phyloP scores from a whole-genome alignment of 805 yeast species.

The Cyberlindnera meyerae region DNA sequence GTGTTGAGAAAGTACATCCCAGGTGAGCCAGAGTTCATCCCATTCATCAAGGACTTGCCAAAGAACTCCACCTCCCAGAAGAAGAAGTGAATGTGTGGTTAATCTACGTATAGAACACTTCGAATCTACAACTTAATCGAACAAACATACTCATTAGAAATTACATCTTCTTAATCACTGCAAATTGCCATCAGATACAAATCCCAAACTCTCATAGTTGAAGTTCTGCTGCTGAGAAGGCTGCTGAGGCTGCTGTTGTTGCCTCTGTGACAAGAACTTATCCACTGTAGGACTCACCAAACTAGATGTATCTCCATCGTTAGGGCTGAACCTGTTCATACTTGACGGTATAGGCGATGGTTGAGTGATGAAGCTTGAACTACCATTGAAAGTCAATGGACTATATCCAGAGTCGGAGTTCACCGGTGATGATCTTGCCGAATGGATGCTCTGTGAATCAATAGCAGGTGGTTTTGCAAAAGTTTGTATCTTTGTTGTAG shows the following conservation, averaged over 20 bases:
- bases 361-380: constrained; percentile 3
- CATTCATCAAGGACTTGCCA: constrained; percentile 85
- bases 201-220: too few species aligned
- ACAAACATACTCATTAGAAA: too few species aligned
- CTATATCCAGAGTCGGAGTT: constrained; percentile 22
- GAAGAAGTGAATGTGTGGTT: constrained; percentile 45
- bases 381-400: constrained; percentile 17
- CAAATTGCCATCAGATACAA: too few species aligned
- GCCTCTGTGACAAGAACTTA: constrained; percentile 2
- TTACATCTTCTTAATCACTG: too few species aligned
- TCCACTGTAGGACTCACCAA: constrained; percentile 5
- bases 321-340: constrained; percentile 15
- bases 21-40: constrained; percentile 96
- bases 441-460: constrained; percentile 14
- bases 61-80: constrained; percentile 84
- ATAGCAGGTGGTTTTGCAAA: constrained; percentile 24
- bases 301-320: constrained; percentile 4
- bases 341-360: constrained; percentile 17
- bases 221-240: not conserved
- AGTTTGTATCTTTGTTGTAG: constrained; percentile 12
- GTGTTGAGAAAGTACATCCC: constrained; percentile 95
- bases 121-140: not conserved
- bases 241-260: too few species aligned
- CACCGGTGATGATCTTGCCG: constrained; percentile 24
- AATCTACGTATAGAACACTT: too few species aligned